Conservation (phyloP, 2,329 filamentous ascomycete genomes). For the Plectosphaerella cucumerina region DNA sequence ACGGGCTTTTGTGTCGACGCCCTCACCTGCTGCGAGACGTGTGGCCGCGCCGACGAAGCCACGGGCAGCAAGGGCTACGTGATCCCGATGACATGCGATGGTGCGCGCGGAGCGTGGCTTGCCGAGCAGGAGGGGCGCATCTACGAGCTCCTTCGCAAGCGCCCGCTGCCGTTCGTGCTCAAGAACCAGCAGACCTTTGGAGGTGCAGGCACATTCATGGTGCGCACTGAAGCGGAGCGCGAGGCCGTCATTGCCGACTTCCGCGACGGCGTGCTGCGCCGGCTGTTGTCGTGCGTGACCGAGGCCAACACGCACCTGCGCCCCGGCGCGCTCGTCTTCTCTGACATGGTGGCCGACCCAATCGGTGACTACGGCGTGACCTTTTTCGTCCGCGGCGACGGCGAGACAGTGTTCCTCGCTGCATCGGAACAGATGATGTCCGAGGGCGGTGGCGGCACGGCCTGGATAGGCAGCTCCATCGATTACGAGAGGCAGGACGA, state of each 20-base stretch:
- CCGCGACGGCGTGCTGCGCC: constrained; percentile 19
- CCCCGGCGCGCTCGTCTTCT: constrained; percentile 25
- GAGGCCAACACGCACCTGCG: constrained; percentile 23
- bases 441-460: constrained; percentile 16
- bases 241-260: constrained; percentile 17
- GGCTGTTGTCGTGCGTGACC: constrained; percentile 24
- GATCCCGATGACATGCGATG: constrained; percentile 21
- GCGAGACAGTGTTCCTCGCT: constrained; percentile 22
- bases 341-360: constrained; percentile 23
- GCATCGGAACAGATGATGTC: constrained; percentile 29
- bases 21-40: constrained; percentile 19
- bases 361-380: constrained; percentile 27
- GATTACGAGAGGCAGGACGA: constrained; percentile 22
- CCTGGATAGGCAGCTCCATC: constrained; percentile 29
- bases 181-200: constrained; percentile 33
- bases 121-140: constrained; percentile 18
- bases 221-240: constrained; percentile 20
- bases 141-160: constrained; percentile 15
- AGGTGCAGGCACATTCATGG: constrained; percentile 29
- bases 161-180: constrained; percentile 27
- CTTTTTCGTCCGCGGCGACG: constrained; percentile 23
- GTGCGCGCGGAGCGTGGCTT: constrained; percentile 23
- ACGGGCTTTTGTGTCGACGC: constrained; percentile 13
- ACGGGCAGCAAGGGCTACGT: constrained; percentile 9
- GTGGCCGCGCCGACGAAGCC: constrained; percentile 6